A percentile compares a stretch with the other conserved stretches of the same genome.
Conservation (phyloP, 2,329 filamentous ascomycete genomes). For the Phyllosticta citriasiana region DNA sequence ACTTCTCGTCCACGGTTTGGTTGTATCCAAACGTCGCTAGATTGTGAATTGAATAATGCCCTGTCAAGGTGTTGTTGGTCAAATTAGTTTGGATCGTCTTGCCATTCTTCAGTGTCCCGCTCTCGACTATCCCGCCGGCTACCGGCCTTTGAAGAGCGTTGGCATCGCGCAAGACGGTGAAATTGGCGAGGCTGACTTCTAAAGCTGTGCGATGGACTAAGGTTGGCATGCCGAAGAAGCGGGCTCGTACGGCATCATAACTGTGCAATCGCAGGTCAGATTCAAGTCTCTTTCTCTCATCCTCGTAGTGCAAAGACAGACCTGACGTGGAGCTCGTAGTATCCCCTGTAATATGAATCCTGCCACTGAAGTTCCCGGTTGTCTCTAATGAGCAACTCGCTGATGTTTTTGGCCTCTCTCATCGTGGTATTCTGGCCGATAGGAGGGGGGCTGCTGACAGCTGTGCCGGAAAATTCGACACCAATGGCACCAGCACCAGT, state of each 20-base stretch:
- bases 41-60: constrained; percentile 16
- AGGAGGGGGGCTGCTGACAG: constrained; percentile 51
- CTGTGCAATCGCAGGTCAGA: not conserved
- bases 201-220: constrained; percentile 49
- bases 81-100: constrained; percentile 24
- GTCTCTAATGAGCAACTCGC: constrained; percentile 23
- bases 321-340: constrained; percentile 49
- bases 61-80: constrained; percentile 25
- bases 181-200: constrained; percentile 60
- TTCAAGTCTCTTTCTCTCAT: constrained; percentile 14
- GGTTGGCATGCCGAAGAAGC: constrained; percentile 55
- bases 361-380: constrained; percentile 64
- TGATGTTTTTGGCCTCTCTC: constrained; percentile 37
- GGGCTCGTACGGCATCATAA: constrained; percentile 41
- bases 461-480: constrained; percentile 51
- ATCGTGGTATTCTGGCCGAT: constrained; percentile 51
- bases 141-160: constrained; percentile 47
- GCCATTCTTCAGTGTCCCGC: constrained; percentile 46
- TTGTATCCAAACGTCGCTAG: constrained; percentile 6
- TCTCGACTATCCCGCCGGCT: constrained; percentile 42
- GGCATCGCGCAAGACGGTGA: constrained; percentile 53
- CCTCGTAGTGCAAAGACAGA: not conserved
- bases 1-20: not conserved
- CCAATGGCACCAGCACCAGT: constrained; percentile 34
- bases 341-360: constrained; percentile 64